phyloP scores from a whole-genome alignment of 164 flowering plant species.

The Cinnamomum chago region DNA sequence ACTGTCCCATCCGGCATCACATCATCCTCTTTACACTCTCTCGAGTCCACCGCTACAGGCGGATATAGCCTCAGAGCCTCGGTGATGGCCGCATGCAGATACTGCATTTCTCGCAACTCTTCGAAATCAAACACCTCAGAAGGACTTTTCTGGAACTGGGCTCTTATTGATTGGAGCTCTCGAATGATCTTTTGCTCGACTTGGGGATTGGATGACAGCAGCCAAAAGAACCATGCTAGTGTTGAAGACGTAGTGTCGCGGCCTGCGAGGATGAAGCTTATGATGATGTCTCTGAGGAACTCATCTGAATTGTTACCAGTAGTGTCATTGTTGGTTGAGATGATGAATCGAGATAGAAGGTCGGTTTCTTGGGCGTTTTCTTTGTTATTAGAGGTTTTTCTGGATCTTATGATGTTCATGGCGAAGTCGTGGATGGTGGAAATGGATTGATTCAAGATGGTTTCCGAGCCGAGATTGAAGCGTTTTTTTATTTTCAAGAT shows the following conservation, averaged over 20 bases:
- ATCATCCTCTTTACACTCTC: slow-evolving; percentile 36
- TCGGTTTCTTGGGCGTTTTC: slow-evolving; percentile 16
- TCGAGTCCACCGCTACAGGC: slow-evolving; percentile 43
- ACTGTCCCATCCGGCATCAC: slow-evolving; percentile 53
- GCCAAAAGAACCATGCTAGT: slow-evolving; percentile 53
- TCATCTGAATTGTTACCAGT: slow-evolving; percentile 17
- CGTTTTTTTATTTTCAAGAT: slow-evolving; percentile 31
- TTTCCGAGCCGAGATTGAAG: slow-evolving; percentile 54
- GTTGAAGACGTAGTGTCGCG: slow-evolving; percentile 50
- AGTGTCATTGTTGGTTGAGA: not conserved
- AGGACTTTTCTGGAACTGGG: not conserved
- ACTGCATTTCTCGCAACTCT: slow-evolving; percentile 49
- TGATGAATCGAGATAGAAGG: slow-evolving; percentile 42
- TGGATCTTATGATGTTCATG: slow-evolving; percentile 38
- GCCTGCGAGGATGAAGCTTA: slow-evolving; percentile 59
- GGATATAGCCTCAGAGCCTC: slow-evolving; percentile 53
- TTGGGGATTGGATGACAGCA: slow-evolving; percentile 27
- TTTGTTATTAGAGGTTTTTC: slow-evolving; percentile 17
- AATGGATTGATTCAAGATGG: slow-evolving; percentile 32
- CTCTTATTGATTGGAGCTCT: slow-evolving; percentile 37
- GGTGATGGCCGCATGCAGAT: slow-evolving; percentile 50
- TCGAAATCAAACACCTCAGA: slow-evolving; percentile 27
- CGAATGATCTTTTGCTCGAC: slow-evolving; percentile 27
- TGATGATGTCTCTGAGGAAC: slow-evolving; percentile 39
- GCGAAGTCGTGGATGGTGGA: slow-evolving; percentile 46